Evolutionary conservation across 768 basidiomycete genomes (phyloP), one percentile per base, ranked within the genome.

Genomic region (Pisolithus marmoratus): DNA sequence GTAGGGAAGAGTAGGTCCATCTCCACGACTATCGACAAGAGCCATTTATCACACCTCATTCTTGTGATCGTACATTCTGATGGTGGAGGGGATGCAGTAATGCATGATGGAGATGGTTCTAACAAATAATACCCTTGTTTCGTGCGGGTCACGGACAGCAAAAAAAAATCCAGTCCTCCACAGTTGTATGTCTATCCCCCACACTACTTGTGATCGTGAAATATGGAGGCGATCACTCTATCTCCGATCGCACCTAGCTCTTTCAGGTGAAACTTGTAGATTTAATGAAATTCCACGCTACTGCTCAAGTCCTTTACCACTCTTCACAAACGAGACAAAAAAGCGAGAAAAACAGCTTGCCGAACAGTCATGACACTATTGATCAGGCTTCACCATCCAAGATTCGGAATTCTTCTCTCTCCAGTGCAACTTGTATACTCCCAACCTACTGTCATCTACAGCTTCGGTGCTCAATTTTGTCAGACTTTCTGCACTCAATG

Each of bases 291-390:
- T 96, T 95, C 66, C 82, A 91, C 57, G 59, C 76, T 2, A 7
- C 78, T 95, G 1, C 80, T 95, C 51, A 94, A 94, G 72, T 83
- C 83, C 8, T 85, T 94, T 78, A 74, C 81, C 5, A 79, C 83
- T 43, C 81, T 96, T 51, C 84, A 91, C 15, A 95, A 95, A 68
- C 83, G 94, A 17, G 94, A 97, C 75, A 95, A 91, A 72, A 27
- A 95, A 94, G 69, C 83, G 86, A 44, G 94, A 95, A 65, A 94
- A 92, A 70, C 72, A 75, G 19, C 81, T 83, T 23, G 73, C 82
- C 1, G 94, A 96, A 59, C 75, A 83, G 52, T 64, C 76, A n/a
- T n/a, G n/a, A n/a, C n/a, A n/a, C n/a, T n/a, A n/a, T n/a, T n/a
- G n/a, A n/a, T n/a, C n/a, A n/a, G n/a, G n/a, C n/a, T n/a, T n/a